These are phyloP conservation scores for Mycena capillaripes DNA, from an alignment of 768 basidiomycete species.

Conservation along the genomic window DNA sequence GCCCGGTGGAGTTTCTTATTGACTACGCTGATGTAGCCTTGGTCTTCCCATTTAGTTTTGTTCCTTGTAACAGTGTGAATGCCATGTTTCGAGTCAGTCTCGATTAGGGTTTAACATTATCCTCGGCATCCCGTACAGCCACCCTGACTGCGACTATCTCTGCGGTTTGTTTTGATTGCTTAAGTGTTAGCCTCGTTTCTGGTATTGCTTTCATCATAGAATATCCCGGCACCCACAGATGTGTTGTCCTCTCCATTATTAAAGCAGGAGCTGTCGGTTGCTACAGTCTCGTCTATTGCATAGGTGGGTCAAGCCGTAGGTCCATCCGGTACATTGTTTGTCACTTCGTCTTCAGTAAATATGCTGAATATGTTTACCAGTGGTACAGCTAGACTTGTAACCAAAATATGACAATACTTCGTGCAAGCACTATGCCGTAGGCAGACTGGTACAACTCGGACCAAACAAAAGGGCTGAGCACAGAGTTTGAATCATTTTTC, in stretches of 20 bases:
- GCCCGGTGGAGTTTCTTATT: slow-evolving; percentile 36
- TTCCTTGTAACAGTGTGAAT: slow-evolving; percentile 40
- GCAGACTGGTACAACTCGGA: too few species aligned
- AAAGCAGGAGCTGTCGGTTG: slow-evolving; percentile 44
- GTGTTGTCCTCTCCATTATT: slow-evolving; percentile 38
- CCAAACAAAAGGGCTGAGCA: too few species aligned
- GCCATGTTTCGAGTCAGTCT: slow-evolving; percentile 40
- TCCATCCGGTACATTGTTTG: background rate
- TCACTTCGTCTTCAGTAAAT: slow-evolving; percentile 18
- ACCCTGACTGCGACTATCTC: slow-evolving; percentile 35
- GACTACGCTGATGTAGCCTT: slow-evolving; percentile 37
- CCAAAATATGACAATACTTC: background rate
- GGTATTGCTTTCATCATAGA: slow-evolving; percentile 29
- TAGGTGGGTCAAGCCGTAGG: background rate
- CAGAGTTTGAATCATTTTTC: too few species aligned
- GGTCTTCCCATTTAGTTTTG: slow-evolving; percentile 41
- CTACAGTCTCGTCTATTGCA: background rate
- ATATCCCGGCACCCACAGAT: slow-evolving; percentile 37
- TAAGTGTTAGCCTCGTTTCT: slow-evolving; percentile 30
- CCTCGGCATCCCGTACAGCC: background rate
- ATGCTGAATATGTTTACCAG: slow-evolving; percentile 26
- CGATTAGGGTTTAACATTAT: slow-evolving; percentile 25
- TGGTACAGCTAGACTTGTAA: too few species aligned
- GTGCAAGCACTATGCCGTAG: background rate
- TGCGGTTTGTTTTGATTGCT: slow-evolving; percentile 39